Evolutionary conservation across 2,329 filamentous ascomycete species (phyloP).

Genomic region (Talaromyces sp.): DNA sequence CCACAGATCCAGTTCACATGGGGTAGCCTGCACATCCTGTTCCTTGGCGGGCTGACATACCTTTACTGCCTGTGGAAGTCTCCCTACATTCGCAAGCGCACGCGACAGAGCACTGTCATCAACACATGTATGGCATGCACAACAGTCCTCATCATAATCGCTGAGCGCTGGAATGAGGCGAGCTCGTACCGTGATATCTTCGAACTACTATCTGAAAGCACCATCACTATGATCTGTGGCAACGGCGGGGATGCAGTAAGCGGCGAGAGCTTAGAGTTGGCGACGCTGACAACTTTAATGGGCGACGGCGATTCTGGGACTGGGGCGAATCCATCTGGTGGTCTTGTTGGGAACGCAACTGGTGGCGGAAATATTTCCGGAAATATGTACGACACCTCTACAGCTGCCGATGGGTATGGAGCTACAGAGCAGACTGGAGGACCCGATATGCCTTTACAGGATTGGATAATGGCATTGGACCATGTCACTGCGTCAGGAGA

Average conservation of each 20-base stretch:
- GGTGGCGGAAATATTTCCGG: neutral
- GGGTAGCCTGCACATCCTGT: conserved; percentile 27
- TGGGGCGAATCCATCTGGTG: neutral
- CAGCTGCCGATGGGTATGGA: neutral
- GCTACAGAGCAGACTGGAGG: conserved; percentile 1
- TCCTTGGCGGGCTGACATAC: conserved; percentile 28
- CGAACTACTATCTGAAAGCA: conserved; percentile 23
- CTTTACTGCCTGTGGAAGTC: conserved; percentile 37
- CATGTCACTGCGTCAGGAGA: conserved; percentile 3
- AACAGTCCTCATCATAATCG: conserved; percentile 32
- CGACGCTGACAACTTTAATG: conserved; percentile 7
- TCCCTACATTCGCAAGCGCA: conserved; percentile 20
- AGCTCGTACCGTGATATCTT: conserved; percentile 36
- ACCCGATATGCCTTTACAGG: conserved; percentile 14
- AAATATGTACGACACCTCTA: neutral
- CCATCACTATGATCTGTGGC: conserved; percentile 14
- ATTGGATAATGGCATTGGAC: conserved; percentile 16
- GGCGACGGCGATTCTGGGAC: neutral
- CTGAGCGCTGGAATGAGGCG: conserved; percentile 31
- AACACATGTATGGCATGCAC: conserved; percentile 34
- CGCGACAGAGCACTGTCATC: conserved; percentile 23
- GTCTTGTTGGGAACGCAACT: neutral
- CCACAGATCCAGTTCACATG: conserved; percentile 32
- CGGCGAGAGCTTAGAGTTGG: conserved; percentile 8
- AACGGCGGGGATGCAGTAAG: neutral